Conservation (phyloP, 495 filamentous ascomycete genomes). For the Penicillium chermesinum region DNA sequence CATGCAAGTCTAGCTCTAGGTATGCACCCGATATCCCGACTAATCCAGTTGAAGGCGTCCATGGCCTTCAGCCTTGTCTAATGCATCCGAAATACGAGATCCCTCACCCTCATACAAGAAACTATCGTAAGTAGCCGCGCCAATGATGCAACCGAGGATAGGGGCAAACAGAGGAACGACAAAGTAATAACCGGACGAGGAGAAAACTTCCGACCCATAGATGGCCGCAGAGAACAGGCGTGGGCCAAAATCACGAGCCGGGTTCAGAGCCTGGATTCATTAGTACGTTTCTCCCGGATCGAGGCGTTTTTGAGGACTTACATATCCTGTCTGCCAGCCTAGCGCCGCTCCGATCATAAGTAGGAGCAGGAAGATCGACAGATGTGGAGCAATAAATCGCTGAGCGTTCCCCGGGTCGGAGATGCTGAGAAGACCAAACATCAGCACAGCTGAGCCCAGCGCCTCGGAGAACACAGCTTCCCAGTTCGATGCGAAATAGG, state of each 20-base stretch:
- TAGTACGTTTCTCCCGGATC: conserved; percentile 4
- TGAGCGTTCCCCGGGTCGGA: conserved; percentile 23
- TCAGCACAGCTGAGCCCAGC: conserved; percentile 30
- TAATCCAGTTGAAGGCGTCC: conserved; percentile 23
- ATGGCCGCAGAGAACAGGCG: conserved; percentile 32
- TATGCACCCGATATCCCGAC: not conserved
- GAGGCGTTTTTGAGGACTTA: conserved; percentile 12
- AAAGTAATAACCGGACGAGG: conserved; percentile 29
- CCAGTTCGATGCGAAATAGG: conserved; percentile 28
- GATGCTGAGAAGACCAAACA: conserved; percentile 29
- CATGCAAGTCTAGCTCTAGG: too few species aligned
- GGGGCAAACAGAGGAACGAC: conserved; percentile 32
- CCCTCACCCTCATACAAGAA: conserved; percentile 31
- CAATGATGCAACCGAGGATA: conserved; percentile 27
- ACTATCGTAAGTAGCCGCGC: conserved; percentile 25
- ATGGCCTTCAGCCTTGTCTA: conserved; percentile 26
- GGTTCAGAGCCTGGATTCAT: conserved; percentile 28
- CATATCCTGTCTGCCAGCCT: conserved; percentile 37
- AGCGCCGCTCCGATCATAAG: conserved; percentile 29
- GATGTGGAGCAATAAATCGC: conserved; percentile 26
- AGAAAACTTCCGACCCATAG: conserved; percentile 32
- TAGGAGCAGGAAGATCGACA: conserved; percentile 29
- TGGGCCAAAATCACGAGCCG: conserved; percentile 32
- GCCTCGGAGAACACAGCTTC: conserved; percentile 31
- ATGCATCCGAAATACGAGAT: conserved; percentile 27